Evolutionary conservation across 331 rosid genomes (phyloP), one percentile per base, ranked within the genome.

Genomic region (Malus hybrid): DNA sequence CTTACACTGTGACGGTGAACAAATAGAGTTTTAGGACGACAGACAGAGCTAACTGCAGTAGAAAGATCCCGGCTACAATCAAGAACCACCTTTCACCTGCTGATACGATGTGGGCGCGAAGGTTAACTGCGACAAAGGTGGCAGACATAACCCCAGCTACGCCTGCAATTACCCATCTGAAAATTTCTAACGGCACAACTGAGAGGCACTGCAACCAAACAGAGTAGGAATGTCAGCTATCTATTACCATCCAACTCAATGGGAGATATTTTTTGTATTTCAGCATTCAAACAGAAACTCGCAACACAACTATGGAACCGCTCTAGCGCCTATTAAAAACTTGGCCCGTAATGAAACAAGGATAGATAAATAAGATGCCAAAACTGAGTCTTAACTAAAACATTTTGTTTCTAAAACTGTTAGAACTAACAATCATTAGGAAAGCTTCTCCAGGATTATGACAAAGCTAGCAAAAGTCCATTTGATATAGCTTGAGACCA

Each of bases 71-170:
- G 14, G 93, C 97, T 66, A 93, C 98, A 78, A 90, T 91, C 77
- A 93, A 63, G 87, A 93, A 82, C 97, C 97, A 93, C 79, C 94
- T 86, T 82, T 87, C 96, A 52, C 98, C 97, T 1, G 97, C 94
- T 34, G 98, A 91, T 61, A 77, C 78, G 22, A 93, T 93, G 80
- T 93, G 98, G 39, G 97, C 96, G 56, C 90, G 87, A 26, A 93
- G 98, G 82, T 93, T 91, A 64, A 88, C 87, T 63, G 97, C 98
- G 77, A 93, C 86, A 84, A 93, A 93, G 42, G 93, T 84, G 67
- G 97, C 96, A 3, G 97, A 91, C 97, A 93, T 93, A 58, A 93
- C 75, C 75, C 98, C 98, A 1, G 97, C 96, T 50, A 93, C 86
- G 34, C 93, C 97, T 32, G 97, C 88, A 67, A 93, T 63, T 36